phyloP scores from a whole-genome alignment of 176 grass and related monocot species.

The Guadua angustifolia region DNA sequence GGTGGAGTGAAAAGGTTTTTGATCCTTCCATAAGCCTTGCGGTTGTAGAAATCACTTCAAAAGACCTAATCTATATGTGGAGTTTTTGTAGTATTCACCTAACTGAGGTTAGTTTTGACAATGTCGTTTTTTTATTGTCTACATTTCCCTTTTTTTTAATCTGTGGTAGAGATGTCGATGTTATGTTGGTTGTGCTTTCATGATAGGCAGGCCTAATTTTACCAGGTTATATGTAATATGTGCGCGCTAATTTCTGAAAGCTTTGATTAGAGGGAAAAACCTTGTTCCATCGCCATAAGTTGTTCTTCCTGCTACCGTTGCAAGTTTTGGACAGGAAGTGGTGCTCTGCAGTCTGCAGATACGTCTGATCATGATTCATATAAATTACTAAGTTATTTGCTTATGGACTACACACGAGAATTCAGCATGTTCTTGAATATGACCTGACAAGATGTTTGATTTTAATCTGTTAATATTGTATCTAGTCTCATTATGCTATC shows the following conservation, averaged over 20 bases:
- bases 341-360: neutral
- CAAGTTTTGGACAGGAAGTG: slow-evolving; percentile 10
- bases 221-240: slow-evolving; percentile 10
- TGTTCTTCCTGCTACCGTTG: neutral
- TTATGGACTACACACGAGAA: neutral
- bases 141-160: neutral
- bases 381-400: neutral
- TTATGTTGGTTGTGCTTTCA: slow-evolving; percentile 31
- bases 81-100: slow-evolving; percentile 43
- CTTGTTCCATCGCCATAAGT: neutral
- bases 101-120: slow-evolving; percentile 15
- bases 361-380: neutral
- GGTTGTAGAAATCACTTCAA: slow-evolving; percentile 38
- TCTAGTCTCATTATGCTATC: neutral
- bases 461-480: neutral
- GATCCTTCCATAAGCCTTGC: slow-evolving; percentile 40
- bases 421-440: neutral
- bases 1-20: slow-evolving; percentile 17
- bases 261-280: neutral
- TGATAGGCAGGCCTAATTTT: slow-evolving; percentile 10
- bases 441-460: neutral
- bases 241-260: slow-evolving; percentile 13
- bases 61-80: slow-evolving; percentile 39
- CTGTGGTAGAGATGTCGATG: neutral
- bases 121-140: slow-evolving; percentile 21